Percentiles rank a stretch among this genome's conserved stretches.
These are phyloP conservation scores for Vitis hybrid DNA, from an alignment of 177 flowering plant species.

Conservation along the genomic window DNA sequence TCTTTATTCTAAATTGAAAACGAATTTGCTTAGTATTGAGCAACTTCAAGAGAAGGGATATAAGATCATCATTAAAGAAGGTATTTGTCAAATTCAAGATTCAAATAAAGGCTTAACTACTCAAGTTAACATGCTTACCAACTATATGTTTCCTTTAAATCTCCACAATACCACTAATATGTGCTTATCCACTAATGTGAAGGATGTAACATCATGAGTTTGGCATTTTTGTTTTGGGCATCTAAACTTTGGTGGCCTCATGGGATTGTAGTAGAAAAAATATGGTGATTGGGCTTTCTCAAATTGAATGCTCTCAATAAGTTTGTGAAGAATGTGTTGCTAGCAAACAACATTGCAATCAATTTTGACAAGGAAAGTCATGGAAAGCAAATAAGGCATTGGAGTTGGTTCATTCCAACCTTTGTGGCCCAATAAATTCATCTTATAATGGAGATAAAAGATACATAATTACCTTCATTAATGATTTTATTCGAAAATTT, in stretches of 20 bases:
- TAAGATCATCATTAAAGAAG: not conserved
- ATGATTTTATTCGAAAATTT: not conserved
- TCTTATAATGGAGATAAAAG: not conserved
- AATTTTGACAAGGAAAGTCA: too few relatives aligned
- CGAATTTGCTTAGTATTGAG: not conserved
- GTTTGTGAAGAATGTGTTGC: not conserved
- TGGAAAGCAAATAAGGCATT: not conserved
- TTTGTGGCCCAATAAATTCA: not conserved
- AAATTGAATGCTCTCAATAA: not conserved
- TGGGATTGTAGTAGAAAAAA: not conserved
- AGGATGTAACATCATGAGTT: not conserved
- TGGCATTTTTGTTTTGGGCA: slow-evolving; percentile 8
- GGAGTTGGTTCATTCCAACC: not conserved
- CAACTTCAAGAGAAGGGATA: slow-evolving; percentile 6
- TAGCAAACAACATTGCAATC: too few relatives aligned
- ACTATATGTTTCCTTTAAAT: not conserved
- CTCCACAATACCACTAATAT: not conserved
- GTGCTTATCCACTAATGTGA: not conserved
- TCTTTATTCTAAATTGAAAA: slow-evolving; percentile 9
- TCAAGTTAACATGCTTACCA: not conserved
- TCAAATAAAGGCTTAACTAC: not conserved
- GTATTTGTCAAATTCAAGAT: not conserved
- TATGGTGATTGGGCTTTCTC: not conserved
- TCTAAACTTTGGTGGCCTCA: slow-evolving; percentile 1
- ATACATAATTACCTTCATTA: not conserved